Evolutionary conservation across 2,329 filamentous ascomycete genomes (phyloP).

Genomic region (Penicillium corylophilum): DNA sequence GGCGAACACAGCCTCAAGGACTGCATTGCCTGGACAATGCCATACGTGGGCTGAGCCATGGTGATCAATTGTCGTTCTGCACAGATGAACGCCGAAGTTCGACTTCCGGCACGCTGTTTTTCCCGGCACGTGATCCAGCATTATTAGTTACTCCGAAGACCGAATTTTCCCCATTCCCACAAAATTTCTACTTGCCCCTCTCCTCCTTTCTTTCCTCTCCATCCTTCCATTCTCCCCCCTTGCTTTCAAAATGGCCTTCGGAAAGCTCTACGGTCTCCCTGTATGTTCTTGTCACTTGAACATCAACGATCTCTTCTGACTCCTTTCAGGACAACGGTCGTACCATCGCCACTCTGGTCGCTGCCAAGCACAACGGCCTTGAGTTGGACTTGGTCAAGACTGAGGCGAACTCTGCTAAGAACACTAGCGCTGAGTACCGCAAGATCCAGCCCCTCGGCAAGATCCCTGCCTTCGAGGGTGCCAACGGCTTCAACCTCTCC

Average conservation of each 20-base stretch:
- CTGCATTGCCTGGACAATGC: constrained; percentile 36
- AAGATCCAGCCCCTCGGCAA: constrained; percentile 85
- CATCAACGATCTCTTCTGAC: constrained; percentile 3
- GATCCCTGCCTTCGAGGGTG: constrained; percentile 87
- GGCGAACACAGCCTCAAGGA: constrained; percentile 29
- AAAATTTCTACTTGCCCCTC: constrained; percentile 27
- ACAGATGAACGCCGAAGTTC: constrained; percentile 7
- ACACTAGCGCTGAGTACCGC: constrained; percentile 71
- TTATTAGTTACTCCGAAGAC: constrained; percentile 20
- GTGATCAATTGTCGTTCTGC: constrained; percentile 5
- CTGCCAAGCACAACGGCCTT: constrained; percentile 96
- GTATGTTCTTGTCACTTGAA: constrained; percentile 52
- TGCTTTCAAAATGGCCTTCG: constrained; percentile 78
- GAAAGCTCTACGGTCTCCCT: constrained; percentile 88
- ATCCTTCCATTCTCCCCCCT: constrained; percentile 18
- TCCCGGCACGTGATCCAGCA: constrained; percentile 22
- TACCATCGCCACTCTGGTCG: constrained; percentile 81
- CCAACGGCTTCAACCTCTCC: constrained; percentile 84
- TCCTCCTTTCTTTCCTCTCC: constrained; percentile 10
- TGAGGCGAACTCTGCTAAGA: constrained; percentile 40
- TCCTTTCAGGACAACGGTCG: constrained; percentile 75
- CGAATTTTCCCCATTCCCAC: constrained; percentile 17
- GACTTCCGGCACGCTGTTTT: constrained; percentile 18
- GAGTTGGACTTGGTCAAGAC: constrained; percentile 82
- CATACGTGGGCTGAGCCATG: constrained; percentile 41